A percentile compares a stretch with the other conserved stretches of the same genome.
Evolutionary conservation across 108 stramenopile species (phyloP).

Genomic region (Nitzschia sp.): DNA sequence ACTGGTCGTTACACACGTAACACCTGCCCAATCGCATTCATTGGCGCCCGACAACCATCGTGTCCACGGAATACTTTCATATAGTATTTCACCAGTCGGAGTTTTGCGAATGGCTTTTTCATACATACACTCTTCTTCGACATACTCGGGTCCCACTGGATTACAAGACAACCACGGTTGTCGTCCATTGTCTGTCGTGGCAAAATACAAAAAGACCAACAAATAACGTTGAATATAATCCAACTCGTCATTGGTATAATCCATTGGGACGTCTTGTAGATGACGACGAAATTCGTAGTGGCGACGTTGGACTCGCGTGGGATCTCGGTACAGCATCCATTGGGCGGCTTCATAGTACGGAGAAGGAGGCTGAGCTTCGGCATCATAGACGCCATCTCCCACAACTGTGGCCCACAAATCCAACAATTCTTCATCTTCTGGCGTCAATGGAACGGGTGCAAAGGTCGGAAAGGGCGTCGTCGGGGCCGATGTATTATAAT

Average conservation of each 20-base stretch:
- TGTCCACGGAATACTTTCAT: constrained; percentile 18
- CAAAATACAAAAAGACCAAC: constrained; percentile 25
- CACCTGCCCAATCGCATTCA: constrained; percentile 38
- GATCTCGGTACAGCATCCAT: constrained; percentile 40
- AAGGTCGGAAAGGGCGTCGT: background rate
- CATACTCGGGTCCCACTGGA: constrained; percentile 3
- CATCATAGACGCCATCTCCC: constrained; percentile 17
- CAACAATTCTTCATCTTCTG: constrained; percentile 14
- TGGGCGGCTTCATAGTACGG: constrained; percentile 29
- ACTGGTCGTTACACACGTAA: constrained; percentile 23
- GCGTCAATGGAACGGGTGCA: background rate
- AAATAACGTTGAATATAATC: constrained; percentile 33
- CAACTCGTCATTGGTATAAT: constrained; percentile 8
- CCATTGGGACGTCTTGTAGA: background rate
- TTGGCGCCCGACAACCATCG: constrained; percentile 36
- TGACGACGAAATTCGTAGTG: background rate
- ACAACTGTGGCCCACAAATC: constrained; percentile 16
- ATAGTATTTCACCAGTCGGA: constrained; percentile 10
- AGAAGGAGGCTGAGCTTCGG: constrained; percentile 10
- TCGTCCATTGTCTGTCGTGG: constrained; percentile 31
- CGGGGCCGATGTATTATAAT: no score
- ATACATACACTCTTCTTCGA: constrained; percentile 14
- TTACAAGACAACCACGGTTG: constrained; percentile 37
- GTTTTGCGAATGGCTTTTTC: constrained; percentile 24
- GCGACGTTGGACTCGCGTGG: background rate